Base-by-base conservation (phyloP, 345 rosid genomes). In the Microcos paniculata region DNA sequence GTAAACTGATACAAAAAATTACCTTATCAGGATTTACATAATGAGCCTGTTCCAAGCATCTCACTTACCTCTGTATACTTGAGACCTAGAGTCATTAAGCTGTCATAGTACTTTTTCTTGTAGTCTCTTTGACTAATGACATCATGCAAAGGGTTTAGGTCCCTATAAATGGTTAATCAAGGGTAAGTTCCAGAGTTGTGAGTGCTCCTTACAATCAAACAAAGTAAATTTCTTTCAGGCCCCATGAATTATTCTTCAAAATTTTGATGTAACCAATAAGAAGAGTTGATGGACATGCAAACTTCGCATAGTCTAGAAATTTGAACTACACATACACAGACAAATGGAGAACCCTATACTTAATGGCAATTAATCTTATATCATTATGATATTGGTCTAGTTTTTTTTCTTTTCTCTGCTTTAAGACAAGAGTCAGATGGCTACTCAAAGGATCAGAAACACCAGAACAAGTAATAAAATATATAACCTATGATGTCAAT, bases 131-230 rank as follows among this genome's bases (percentile, higher is more conserved):
- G 80, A 70, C 65, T 82, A 75, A 79, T 84, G 63, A 89, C 82
- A 72, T 86, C 84, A 70, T 95, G 87, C 90, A 95, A 84, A 63
- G 99, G 99, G 71, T 95, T 95, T 30, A 93, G 89, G 85, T 95
- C 99, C 91, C 99, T 91, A 66, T 62, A 88, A 76, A 71, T 35
- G 21, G 46, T 63, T 13, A 68, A 66, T 26, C 21, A 31, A 62
- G 58, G 43, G n/a, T 66, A 70, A 77, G 74, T 75, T 76, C 56
- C 63, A 28, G 49, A 62, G 35, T 38, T 14, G 23, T 62, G 12
- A 28, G 15, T 12, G 8, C 33, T 62, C 56, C 30, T 7, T 19
- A 15, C 11, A 49, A 42, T 62, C 75, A 14, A 8, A 2, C 15
- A 66, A 58, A 28, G 33, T 19, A 71, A 64, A 63, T 11, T 33